phyloP scores from a whole-genome alignment of 176 grass and related monocot species.

The Echinochloa phyllopogon region DNA sequence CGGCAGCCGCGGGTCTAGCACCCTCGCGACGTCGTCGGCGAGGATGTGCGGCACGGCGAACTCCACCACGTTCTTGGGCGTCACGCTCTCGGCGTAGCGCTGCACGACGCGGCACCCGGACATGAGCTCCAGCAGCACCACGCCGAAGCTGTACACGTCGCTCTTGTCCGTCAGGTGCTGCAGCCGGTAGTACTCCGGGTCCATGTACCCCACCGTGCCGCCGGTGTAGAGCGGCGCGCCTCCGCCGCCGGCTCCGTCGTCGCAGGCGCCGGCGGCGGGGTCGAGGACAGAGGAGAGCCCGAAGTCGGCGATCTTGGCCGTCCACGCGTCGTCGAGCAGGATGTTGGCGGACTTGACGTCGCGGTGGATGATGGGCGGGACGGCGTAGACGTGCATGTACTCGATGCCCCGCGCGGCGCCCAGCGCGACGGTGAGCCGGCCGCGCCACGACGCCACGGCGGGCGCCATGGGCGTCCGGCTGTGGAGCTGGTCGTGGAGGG shows the following conservation, averaged over 20 bases:
- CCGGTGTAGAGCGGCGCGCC: slow-evolving; percentile 57
- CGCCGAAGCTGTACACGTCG: slow-evolving; percentile 75
- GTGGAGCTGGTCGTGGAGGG: slow-evolving; percentile 89
- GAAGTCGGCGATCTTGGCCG: slow-evolving; percentile 88
- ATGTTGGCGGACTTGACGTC: slow-evolving; percentile 98
- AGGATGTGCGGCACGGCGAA: slow-evolving; percentile 79
- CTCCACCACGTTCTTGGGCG: slow-evolving; percentile 83
- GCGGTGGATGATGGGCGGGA: slow-evolving; percentile 91
- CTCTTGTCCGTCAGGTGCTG: slow-evolving; percentile 88
- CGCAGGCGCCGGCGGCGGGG: slow-evolving; percentile 17
- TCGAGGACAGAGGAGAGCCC: slow-evolving; percentile 66
- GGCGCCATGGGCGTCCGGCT: slow-evolving; percentile 44
- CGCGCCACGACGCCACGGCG: slow-evolving; percentile 51
- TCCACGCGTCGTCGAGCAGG: slow-evolving; percentile 83
- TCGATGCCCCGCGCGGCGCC: slow-evolving; percentile 89
- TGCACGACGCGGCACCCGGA: slow-evolving; percentile 80
- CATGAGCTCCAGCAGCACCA: slow-evolving; percentile 65
- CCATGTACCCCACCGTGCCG: slow-evolving; percentile 96
- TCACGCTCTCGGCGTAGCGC: slow-evolving; percentile 80
- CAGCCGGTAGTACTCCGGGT: slow-evolving; percentile 92
- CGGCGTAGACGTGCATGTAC: slow-evolving; percentile 96
- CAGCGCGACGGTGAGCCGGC: slow-evolving; percentile 69
- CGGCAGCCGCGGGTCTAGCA: slow-evolving; percentile 73
- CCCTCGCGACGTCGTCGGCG: slow-evolving; percentile 63
- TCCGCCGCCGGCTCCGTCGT: neutral